These are phyloP conservation scores for Candida qinlingensis DNA, from an alignment of 805 yeast species.

Conservation along the genomic window DNA sequence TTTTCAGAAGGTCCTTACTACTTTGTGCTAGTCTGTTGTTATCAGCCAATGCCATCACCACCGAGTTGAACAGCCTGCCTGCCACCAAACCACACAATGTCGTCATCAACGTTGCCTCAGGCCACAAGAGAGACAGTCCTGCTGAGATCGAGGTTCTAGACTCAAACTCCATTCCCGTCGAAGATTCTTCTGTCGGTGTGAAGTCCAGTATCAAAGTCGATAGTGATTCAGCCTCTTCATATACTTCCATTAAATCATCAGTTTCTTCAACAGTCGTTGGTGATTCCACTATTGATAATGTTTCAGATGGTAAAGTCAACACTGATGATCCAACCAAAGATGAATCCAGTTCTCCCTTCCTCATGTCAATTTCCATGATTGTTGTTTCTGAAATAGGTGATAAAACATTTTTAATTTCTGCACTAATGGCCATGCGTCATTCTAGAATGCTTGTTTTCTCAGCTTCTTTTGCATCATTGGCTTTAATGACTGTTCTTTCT, in stretches of 20 bases:
- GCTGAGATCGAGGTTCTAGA: constrained; percentile 21
- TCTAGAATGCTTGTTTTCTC: constrained; percentile 79
- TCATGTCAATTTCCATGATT: constrained; percentile 87
- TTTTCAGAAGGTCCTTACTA: neutral
- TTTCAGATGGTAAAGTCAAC: neutral
- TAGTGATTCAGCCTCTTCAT: neutral
- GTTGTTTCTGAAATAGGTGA: constrained; percentile 95
- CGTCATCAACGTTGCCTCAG: neutral
- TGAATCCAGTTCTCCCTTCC: constrained; percentile 37
- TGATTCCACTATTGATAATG: neutral
- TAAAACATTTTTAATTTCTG: constrained; percentile 94
- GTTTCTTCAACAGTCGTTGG: neutral
- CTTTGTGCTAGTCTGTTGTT: neutral
- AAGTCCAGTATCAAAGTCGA: no score
- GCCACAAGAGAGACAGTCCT: constrained; percentile 14
- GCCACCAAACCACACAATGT: constrained; percentile 5
- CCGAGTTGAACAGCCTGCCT: neutral
- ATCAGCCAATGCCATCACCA: neutral
- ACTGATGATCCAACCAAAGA: neutral
- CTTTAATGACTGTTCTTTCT: constrained; percentile 85
- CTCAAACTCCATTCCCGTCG: constrained; percentile 21
- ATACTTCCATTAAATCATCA: neutral
- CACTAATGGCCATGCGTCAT: constrained; percentile 96
- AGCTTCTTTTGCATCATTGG: constrained; percentile 80
- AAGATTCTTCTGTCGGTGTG: constrained; percentile 4